Evolutionary conservation across 2,329 filamentous ascomycete genomes (phyloP), one percentile per base, ranked within the genome.

Genomic region (Fusarium duplospermum): DNA sequence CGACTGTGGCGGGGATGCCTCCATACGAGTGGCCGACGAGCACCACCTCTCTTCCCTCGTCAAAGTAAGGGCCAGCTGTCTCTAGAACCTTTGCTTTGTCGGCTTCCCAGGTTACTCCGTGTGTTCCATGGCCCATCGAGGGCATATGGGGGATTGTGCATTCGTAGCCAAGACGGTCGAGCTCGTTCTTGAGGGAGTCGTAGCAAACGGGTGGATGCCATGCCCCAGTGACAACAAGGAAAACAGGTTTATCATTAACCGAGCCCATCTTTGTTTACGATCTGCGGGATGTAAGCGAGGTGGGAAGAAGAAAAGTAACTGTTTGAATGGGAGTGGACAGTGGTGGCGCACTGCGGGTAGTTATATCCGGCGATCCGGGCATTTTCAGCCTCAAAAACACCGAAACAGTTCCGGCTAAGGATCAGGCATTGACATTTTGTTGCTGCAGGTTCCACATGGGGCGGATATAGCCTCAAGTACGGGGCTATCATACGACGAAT

Each of bases 181-280:
- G 58, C 1, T 45, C 68, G 0, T 6, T 4, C 3, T 58, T 64
- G 1, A 72, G 60, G 9, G 38, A n/a, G 6, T 66, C 59, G 33
- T 72, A 72, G 40, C 69, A 72, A 11, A 29, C 52, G 1, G 69
- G 68, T 4, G 69, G 68, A 27, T 72, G 67, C 69, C 69, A 72
- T 9, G 69, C 69, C 3, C 69, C 69, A 0, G 69, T 70, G 14
- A 71, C 64, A 2, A 72, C 33, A 1, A 71, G 68, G 10, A 72
- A 40, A 47, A 64, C 54, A 4, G 64, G 69, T 2, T 59, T 66
- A 0, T 70, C 20, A 16, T 16, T 66, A 22, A 20, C n/a, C 1
- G 29, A 38, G 16, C 16, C 11, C 62, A 59, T 64, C 10, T 47
- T 47, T 6, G 33, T 20, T 22, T 6, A 13, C 4, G 18, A 13